Conservation (phyloP, 1,284 basidiomycete genomes). For the Sparassis latifolia region DNA sequence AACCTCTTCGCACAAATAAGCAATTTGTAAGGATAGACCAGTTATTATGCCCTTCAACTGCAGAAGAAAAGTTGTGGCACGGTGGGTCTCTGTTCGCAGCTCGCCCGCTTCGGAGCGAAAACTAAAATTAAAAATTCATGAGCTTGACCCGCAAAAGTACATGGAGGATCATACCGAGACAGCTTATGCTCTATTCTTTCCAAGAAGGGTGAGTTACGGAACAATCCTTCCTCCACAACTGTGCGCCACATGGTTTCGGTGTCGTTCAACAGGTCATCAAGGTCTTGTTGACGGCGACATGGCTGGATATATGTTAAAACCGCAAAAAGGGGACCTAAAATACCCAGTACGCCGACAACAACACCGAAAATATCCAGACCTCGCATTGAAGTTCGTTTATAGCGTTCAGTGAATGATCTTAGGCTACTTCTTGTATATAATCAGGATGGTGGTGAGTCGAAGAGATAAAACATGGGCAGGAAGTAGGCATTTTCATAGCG, state of each 20-base stretch:
- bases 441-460: background rate
- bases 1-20: background rate
- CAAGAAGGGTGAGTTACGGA: background rate
- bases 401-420: background rate
- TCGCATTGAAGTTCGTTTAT: background rate
- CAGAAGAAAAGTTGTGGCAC: background rate
- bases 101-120: background rate
- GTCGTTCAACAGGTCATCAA: background rate
- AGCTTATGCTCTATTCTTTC: background rate
- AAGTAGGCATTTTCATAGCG: background rate
- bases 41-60: constrained; percentile 1
- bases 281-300: background rate
- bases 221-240: constrained; percentile 1
- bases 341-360: constrained; percentile 1
- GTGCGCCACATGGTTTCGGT: background rate
- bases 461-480: background rate
- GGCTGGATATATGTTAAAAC: background rate
- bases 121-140: background rate
- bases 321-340: background rate
- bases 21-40: background rate
- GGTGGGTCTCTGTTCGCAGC: background rate
- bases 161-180: background rate
- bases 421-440: background rate
- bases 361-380: constrained; percentile 6
- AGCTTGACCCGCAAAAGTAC: background rate